Evolutionary conservation across 805 yeast species (phyloP).

Genomic region (Candida nanaspora): DNA sequence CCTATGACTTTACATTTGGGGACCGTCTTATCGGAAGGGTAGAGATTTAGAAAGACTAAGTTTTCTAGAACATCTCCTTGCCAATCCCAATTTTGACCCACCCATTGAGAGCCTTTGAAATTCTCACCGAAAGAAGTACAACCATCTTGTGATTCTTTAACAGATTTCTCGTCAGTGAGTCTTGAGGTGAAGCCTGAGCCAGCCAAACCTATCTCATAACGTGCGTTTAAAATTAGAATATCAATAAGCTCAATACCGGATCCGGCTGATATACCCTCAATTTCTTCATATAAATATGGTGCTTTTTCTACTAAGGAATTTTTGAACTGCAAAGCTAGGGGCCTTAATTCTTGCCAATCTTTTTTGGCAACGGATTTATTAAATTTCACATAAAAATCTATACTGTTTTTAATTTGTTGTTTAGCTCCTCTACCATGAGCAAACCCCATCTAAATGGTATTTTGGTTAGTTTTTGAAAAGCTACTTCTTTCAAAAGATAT

Average conservation of each 20-base stretch:
- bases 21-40: slow-evolving; percentile 4
- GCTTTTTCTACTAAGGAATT: slow-evolving; percentile 3
- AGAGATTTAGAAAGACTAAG: slow-evolving; percentile 5
- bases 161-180: neutral
- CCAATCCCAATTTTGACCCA: slow-evolving; percentile 9
- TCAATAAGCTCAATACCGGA: slow-evolving; percentile 5
- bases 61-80: slow-evolving; percentile 2
- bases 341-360: slow-evolving; percentile 4
- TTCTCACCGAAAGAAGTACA: slow-evolving; percentile 6
- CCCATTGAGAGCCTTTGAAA: slow-evolving; percentile 5
- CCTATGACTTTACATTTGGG: slow-evolving; percentile 6
- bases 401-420: slow-evolving; percentile 1
- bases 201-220: slow-evolving; percentile 7
- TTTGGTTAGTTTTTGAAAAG: too few species aligned
- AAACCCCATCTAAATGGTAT: slow-evolving; percentile 9
- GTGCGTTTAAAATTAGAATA: slow-evolving; percentile 4
- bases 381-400: slow-evolving; percentile 1
- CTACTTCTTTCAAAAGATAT: too few species aligned
- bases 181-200: slow-evolving; percentile 5
- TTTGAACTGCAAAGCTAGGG: slow-evolving; percentile 1
- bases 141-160: slow-evolving; percentile 3
- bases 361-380: slow-evolving; percentile 3
- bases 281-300: slow-evolving; percentile 5
- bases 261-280: slow-evolving; percentile 7
- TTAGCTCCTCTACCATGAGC: slow-evolving; percentile 7